Percentiles rank a stretch among this genome's conserved stretches.
These are phyloP conservation scores for Pseudomonodictys pantanalensis DNA, from an alignment of 495 filamentous ascomycete genomes.

Conservation along the genomic window DNA sequence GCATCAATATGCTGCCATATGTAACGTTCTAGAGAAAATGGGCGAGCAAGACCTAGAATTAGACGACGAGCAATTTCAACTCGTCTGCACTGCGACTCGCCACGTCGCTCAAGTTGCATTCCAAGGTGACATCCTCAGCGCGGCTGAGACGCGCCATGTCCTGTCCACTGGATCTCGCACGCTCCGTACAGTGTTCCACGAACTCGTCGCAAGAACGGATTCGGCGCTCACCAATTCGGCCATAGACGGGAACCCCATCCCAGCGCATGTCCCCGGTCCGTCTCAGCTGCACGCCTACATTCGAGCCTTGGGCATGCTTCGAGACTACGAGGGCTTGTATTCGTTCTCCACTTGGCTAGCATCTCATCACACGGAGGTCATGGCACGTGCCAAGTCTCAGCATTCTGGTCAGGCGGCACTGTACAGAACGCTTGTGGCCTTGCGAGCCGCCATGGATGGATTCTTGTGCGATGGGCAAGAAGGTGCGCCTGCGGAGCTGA, in stretches of 20 bases:
- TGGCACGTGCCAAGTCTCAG: conserved; percentile 6
- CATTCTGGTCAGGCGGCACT: conserved; percentile 47
- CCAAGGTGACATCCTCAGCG: neutral
- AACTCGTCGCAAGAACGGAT: conserved; percentile 2
- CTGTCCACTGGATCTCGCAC: neutral
- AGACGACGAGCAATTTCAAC: conserved; percentile 32
- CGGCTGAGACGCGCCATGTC: neutral
- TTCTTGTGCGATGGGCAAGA: conserved; percentile 1
- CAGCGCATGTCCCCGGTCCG: conserved; percentile 20
- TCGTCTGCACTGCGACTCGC: conserved; percentile 8
- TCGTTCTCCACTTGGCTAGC: conserved; percentile 35
- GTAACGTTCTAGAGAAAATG: conserved; percentile 10
- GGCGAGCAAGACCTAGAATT: conserved; percentile 24
- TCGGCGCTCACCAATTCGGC: neutral
- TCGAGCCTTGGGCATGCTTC: conserved; percentile 38
- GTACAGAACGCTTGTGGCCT: conserved; percentile 52
- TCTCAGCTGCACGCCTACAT: conserved; percentile 40
- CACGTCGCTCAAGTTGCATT: conserved; percentile 1
- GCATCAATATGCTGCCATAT: conserved; percentile 6
- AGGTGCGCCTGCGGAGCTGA: conserved; percentile 30
- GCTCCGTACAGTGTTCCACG: conserved; percentile 20
- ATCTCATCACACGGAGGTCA: conserved; percentile 24
- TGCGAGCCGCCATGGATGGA: conserved; percentile 54
- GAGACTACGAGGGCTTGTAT: conserved; percentile 37
- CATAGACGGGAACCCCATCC: neutral